A percentile compares a stretch with the other conserved stretches of the same genome.
These are phyloP conservation scores for Erodium moschatum DNA, from an alignment of 441 rosid species.

Conservation along the genomic window DNA sequence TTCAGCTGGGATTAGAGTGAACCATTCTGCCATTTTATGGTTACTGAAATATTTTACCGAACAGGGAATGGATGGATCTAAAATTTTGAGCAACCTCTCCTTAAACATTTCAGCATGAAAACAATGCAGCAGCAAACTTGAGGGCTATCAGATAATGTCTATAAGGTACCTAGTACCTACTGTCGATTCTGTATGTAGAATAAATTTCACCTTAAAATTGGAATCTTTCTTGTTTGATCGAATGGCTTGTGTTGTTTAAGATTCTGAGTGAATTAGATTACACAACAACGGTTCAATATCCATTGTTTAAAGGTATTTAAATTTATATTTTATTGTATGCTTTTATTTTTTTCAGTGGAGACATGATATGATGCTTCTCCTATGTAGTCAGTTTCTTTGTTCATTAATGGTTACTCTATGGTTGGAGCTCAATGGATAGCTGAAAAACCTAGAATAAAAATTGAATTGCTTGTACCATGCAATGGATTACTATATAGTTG, in stretches of 20 bases:
- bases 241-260: neutral
- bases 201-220: neutral
- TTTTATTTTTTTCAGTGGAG: neutral
- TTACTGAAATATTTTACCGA: conserved; percentile 29
- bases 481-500: too few relatives aligned
- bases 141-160: neutral
- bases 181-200: neutral
- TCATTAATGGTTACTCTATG: neutral
- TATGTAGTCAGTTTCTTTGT: neutral
- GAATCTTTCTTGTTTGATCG: neutral
- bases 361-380: neutral
- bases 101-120: conserved; percentile 12
- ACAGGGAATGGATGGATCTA: conserved; percentile 26
- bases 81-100: conserved; percentile 24
- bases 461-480: too few relatives aligned
- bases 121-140: neutral
- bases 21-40: conserved; percentile 36
- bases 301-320: neutral
- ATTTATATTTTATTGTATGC: neutral
- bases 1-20: conserved; percentile 25
- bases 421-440: neutral
- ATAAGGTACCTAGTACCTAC: neutral
- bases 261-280: neutral
- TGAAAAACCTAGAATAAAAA: too few relatives aligned
- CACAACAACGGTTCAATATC: neutral